Conservation (phyloP, 2,329 filamentous ascomycete species). For the Graphiopsis chlorocephala region DNA sequence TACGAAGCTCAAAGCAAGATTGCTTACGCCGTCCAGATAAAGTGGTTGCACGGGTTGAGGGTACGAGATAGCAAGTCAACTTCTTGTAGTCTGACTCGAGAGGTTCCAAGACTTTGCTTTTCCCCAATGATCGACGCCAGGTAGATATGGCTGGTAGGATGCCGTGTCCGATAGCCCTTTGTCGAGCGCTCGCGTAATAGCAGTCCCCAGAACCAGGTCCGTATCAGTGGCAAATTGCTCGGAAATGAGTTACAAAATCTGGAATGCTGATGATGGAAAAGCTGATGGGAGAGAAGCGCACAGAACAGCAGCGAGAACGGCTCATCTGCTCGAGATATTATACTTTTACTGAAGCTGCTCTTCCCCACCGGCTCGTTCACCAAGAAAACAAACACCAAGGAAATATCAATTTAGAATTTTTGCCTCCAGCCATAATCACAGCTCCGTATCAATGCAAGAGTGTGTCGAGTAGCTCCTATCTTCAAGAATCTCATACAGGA, state of each 20-base stretch:
- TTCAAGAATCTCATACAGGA: neutral
- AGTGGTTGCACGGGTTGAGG: neutral
- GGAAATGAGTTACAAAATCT: neutral
- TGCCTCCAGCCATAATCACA: neutral
- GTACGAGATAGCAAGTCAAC: constrained; percentile 1
- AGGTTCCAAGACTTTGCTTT: neutral
- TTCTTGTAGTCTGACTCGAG: neutral
- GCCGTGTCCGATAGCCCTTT: neutral
- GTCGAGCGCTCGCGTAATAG: neutral
- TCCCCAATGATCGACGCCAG: neutral
- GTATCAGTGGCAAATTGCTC: neutral
- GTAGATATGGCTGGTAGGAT: neutral
- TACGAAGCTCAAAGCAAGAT: constrained; percentile 14
- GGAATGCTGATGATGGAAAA: neutral
- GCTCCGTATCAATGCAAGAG: neutral
- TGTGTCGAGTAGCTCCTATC: neutral
- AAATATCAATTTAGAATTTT: neutral
- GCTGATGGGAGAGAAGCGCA: neutral
- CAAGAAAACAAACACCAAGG: neutral
- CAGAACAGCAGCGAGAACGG: neutral
- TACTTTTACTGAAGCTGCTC: neutral
- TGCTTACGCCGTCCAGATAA: neutral
- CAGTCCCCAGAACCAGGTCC: neutral
- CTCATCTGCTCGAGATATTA: neutral
- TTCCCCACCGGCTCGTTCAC: neutral